Evolutionary conservation across 805 yeast genomes (phyloP).

Genomic region (Candida khao-thaluensis): DNA sequence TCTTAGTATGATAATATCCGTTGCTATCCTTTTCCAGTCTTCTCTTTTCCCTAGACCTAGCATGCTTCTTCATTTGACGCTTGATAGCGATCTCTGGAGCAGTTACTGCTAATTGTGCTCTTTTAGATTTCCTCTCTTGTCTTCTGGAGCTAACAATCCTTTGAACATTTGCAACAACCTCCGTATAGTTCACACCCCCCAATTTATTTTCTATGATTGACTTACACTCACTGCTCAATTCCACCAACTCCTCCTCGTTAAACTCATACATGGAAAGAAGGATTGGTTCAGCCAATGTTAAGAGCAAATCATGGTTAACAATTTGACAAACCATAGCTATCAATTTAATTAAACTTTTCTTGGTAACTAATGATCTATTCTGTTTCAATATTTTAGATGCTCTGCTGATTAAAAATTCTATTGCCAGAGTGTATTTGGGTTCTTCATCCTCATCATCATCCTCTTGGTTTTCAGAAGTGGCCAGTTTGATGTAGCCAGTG

Average conservation of each 20-base stretch:
- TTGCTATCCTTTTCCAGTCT: conserved; percentile 71
- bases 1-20: conserved; percentile 70
- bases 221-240: conserved; percentile 62
- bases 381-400: conserved; percentile 65
- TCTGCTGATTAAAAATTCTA: conserved; percentile 64
- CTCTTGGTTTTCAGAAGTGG: background rate
- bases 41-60: conserved; percentile 72
- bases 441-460: conserved; percentile 3
- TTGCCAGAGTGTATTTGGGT: conserved; percentile 35
- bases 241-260: conserved; percentile 52
- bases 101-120: conserved; percentile 70
- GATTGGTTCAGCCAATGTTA: conserved; percentile 45
- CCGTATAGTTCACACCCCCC: conserved; percentile 69
- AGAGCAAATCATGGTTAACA: conserved; percentile 39
- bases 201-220: conserved; percentile 63
- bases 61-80: conserved; percentile 75
- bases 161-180: conserved; percentile 62
- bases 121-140: conserved; percentile 69
- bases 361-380: conserved; percentile 55
- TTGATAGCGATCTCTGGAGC: conserved; percentile 84
- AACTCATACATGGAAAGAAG: conserved; percentile 54
- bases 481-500: conserved; percentile 31
- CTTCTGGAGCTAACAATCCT: conserved; percentile 60
- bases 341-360: conserved; percentile 67
- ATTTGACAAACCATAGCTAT: conserved; percentile 63